phyloP scores from a whole-genome alignment of 805 yeast genomes.

The Candida nitratophila region DNA sequence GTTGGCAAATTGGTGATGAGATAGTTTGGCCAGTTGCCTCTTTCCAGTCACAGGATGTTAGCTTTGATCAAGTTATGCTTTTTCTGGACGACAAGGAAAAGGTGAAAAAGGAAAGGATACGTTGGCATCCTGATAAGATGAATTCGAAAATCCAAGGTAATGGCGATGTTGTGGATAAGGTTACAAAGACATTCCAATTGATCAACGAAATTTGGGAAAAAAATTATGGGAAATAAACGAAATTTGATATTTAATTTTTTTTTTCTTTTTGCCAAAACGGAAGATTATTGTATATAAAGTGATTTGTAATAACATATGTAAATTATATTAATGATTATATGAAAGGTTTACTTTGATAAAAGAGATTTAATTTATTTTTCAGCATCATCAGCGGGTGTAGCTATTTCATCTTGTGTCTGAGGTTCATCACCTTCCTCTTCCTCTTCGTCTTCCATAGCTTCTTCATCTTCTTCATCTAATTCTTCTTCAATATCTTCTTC shows the following conservation, averaged over 20 bases:
- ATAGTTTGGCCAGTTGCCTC: constrained; percentile 17
- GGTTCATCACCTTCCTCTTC: constrained; percentile 2
- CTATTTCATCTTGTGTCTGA: neutral
- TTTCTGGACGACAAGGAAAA: constrained; percentile 14
- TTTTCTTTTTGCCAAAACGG: neutral
- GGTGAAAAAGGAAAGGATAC: constrained; percentile 42
- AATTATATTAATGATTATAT: no score
- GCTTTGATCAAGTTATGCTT: constrained; percentile 3
- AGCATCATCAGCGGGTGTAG: constrained; percentile 1
- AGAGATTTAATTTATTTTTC: neutral
- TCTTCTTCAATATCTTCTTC: neutral
- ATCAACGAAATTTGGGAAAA: constrained; percentile 33
- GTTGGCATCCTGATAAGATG: constrained; percentile 74
- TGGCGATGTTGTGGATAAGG: neutral
- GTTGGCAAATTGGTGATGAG: constrained; percentile 2
- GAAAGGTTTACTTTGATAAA: no score
- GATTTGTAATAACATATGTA: no score
- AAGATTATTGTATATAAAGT: no score
- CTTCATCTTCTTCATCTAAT: neutral
- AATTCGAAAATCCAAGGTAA: constrained; percentile 11
- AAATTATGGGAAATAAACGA: neutral
- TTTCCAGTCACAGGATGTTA: constrained; percentile 8
- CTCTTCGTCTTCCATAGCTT: neutral
- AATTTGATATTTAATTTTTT: neutral
- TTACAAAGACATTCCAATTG: constrained; percentile 34